Evolutionary conservation across 2,329 filamentous ascomycete species (phyloP), one percentile per base, ranked within the genome.

Genomic region (Phoma sp.): DNA sequence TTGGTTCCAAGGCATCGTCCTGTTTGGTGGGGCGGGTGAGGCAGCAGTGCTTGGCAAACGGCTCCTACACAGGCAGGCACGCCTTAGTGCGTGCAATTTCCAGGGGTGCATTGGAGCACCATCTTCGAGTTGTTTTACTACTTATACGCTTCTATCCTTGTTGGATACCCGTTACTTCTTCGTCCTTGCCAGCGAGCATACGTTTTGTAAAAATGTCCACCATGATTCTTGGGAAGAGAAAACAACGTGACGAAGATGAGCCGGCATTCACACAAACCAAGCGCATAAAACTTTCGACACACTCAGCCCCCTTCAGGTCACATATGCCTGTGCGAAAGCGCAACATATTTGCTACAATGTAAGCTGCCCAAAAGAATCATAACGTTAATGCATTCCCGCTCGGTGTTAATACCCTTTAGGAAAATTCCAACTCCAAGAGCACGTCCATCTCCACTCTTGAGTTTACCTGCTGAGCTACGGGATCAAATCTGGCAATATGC

Each of bases 171-270:
- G 23, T 25, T 9, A 25, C 23, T 25, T 25, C 23, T 25, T 25
- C 23, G 11, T 23, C 15, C 6, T 9, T 5, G 10, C 9, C 12
- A n/a, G n/a, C 11, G n/a, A 25, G 25, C 36, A n/a, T 10, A 18
- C 7, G 25, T n/a, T 23, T 15, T 15, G n/a, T n/a, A n/a, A n/a
- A n/a, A n/a, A n/a, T n/a, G n/a, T n/a, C n/a, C n/a, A 30, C 15
- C 15, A 39, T 51, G 47, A n/a, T 88, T 1, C 77, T 92, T n/a
- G 88, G 88, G 0, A 85, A 88, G 62, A 77, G 86, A 42, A 84
- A 81, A 67, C 69, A 78, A 38, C 68, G 73, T 39, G 75, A 74
- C 25, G 73, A n/a, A n/a, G n/a, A 72, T 4, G 65, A 10, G 11
- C 15, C n/a, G 5, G 21, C 10, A 2, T 18, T 11, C 10, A 6